phyloP scores from a whole-genome alignment of 192 early-diverging fungal genomes.

The Gigaspora rosea region DNA sequence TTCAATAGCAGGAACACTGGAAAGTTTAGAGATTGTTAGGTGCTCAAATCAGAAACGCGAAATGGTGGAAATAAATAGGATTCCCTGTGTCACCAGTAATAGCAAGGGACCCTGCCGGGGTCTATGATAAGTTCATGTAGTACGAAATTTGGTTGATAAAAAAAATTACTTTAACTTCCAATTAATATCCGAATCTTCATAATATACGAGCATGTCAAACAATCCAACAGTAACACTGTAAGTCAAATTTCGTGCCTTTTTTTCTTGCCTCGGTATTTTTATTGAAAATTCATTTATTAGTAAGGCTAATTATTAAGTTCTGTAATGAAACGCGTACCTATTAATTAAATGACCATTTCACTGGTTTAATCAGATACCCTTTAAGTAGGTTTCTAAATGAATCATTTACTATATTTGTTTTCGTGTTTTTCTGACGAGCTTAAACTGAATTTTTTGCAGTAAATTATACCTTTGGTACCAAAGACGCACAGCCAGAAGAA shows the following conservation, averaged over 20 bases:
- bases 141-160: too few species aligned
- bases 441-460: constrained; percentile 25
- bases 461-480: constrained; percentile 72
- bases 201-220: constrained; percentile 10
- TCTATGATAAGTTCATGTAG: too few species aligned
- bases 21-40: too few species aligned
- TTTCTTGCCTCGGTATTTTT: background rate
- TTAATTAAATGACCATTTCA: background rate
- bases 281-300: background rate
- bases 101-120: too few species aligned
- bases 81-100: too few species aligned
- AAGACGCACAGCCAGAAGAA: constrained; percentile 75
- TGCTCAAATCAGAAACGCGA: too few species aligned
- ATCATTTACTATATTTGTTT: background rate
- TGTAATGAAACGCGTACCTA: too few species aligned
- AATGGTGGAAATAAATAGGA: too few species aligned
- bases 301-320: too few species aligned
- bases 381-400: background rate
- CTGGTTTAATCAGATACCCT: constrained; percentile 21
- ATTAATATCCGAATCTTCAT: too few species aligned
- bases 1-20: too few species aligned
- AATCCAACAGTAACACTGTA: constrained; percentile 32
- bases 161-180: too few species aligned
- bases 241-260: background rate
- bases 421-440: background rate